Evolutionary conservation across 495 filamentous ascomycete species (phyloP).

Genomic region (Penicillium odoratum): DNA sequence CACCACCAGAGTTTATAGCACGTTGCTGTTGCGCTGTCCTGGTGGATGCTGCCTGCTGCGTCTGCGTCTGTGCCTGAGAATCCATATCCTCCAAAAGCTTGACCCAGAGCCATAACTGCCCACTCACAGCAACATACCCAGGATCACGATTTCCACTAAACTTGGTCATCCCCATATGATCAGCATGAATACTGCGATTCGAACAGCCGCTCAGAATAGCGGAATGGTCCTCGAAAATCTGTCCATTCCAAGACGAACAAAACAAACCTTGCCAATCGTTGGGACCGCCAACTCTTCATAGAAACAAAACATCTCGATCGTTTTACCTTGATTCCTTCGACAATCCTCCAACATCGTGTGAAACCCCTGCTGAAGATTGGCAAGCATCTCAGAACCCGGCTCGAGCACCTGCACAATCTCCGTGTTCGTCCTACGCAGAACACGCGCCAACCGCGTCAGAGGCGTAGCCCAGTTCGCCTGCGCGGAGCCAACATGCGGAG

Average conservation of each 20-base stretch:
- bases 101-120: conserved; percentile 4
- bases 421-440: conserved; percentile 2
- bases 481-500: conserved; percentile 6
- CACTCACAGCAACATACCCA: conserved; percentile 5
- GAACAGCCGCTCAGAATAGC: conserved; percentile 6
- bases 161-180: conserved; percentile 10
- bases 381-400: conserved; percentile 10
- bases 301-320: conserved; percentile 9
- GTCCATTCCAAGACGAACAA: background rate
- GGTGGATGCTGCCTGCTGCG: background rate
- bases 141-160: conserved; percentile 1
- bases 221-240: conserved; percentile 8
- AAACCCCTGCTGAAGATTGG: conserved; percentile 9
- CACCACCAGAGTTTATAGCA: conserved; percentile 4
- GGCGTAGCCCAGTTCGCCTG: conserved; percentile 3
- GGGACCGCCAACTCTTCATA: conserved; percentile 9
- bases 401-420: conserved; percentile 2
- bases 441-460: background rate
- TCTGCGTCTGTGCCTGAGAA: background rate
- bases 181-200: conserved; percentile 6
- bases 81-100: background rate
- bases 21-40: background rate
- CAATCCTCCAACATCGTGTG: conserved; percentile 7
- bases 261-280: conserved; percentile 6
- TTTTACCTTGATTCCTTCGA: background rate